Conservation (phyloP, 805 yeast species). For the Saccharomycopsis olivae region DNA sequence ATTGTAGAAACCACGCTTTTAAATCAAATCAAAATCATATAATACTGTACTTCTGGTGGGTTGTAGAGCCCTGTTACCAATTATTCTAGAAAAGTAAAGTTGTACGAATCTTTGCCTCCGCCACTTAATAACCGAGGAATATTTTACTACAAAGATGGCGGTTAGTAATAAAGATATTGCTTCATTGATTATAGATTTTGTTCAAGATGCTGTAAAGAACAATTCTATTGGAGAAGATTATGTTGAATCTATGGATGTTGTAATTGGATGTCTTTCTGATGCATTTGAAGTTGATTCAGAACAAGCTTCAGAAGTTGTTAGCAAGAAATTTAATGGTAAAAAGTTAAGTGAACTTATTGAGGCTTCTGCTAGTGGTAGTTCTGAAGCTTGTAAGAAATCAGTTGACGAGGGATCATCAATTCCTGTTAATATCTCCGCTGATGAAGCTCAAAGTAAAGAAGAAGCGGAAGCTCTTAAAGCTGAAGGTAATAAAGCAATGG, state of each 20-base stretch:
- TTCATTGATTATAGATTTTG: slow-evolving; percentile 61
- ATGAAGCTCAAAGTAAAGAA: slow-evolving; percentile 43
- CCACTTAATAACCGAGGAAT: no score
- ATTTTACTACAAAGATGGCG: slow-evolving; percentile 32
- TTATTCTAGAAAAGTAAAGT: no score
- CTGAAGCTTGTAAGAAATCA: slow-evolving; percentile 19
- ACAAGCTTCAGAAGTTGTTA: slow-evolving; percentile 26
- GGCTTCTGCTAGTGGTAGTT: slow-evolving; percentile 22
- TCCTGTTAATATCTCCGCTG: slow-evolving; percentile 29
- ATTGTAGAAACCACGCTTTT: no score
- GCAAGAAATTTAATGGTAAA: slow-evolving; percentile 36
- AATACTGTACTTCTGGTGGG: no score
- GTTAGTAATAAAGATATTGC: slow-evolving; percentile 56
- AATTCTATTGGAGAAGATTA: slow-evolving; percentile 69
- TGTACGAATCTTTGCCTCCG: no score
- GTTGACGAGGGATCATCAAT: slow-evolving; percentile 20
- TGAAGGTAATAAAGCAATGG: slow-evolving; percentile 88
- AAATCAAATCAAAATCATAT: no score
- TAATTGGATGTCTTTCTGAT: slow-evolving; percentile 84
- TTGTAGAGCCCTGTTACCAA: no score
- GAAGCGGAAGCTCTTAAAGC: slow-evolving; percentile 78
- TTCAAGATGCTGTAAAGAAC: slow-evolving; percentile 45
- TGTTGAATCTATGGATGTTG: slow-evolving; percentile 84
- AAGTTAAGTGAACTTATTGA: slow-evolving; percentile 36
- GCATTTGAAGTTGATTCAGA: slow-evolving; percentile 63